phyloP scores from a whole-genome alignment of 1,139 yeast species.

The Magnusiomyces clavatus region DNA sequence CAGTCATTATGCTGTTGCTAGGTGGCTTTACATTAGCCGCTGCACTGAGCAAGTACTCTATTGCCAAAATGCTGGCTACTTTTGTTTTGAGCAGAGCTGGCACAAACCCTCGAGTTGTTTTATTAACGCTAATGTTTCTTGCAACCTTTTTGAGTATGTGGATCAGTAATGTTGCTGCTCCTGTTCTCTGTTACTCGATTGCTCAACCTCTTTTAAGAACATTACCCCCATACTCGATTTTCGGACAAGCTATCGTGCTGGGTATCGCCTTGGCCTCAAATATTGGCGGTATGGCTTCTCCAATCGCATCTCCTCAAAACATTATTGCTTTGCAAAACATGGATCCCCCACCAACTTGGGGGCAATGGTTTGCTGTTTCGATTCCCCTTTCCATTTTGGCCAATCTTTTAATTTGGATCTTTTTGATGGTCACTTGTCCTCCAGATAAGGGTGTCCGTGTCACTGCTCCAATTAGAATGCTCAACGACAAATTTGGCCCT shows the following conservation, averaged over 20 bases:
- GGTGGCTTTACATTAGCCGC: conserved; percentile 96
- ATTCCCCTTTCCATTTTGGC: conserved; percentile 67
- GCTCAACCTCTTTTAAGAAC: conserved; percentile 83
- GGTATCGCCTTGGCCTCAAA: conserved; percentile 91
- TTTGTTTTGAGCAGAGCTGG: conserved; percentile 76
- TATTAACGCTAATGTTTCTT: conserved; percentile 75
- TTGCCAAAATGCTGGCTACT: conserved; percentile 80
- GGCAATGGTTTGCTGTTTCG: conserved; percentile 84
- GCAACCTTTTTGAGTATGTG: conserved; percentile 86
- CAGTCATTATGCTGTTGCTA: conserved; percentile 76
- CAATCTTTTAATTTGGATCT: conserved; percentile 60
- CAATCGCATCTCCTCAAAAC: conserved; percentile 93
- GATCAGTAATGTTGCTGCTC: conserved; percentile 96
- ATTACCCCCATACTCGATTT: conserved; percentile 66
- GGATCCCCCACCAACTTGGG: conserved; percentile 91
- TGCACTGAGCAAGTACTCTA: conserved; percentile 80
- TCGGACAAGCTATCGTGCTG: conserved; percentile 74
- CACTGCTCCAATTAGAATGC: conserved; percentile 51
- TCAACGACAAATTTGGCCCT: conserved; percentile 58
- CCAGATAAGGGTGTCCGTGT: conserved; percentile 39
- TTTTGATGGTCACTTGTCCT: conserved; percentile 60
- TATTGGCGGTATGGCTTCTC: conserved; percentile 94
- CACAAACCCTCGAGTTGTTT: conserved; percentile 68
- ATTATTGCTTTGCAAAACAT: conserved; percentile 80
- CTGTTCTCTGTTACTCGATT: conserved; percentile 82